Evolutionary conservation across 2,329 filamentous ascomycete genomes (phyloP), one percentile per base, ranked within the genome.

Genomic region (Nannizziopsis barbatae): DNA sequence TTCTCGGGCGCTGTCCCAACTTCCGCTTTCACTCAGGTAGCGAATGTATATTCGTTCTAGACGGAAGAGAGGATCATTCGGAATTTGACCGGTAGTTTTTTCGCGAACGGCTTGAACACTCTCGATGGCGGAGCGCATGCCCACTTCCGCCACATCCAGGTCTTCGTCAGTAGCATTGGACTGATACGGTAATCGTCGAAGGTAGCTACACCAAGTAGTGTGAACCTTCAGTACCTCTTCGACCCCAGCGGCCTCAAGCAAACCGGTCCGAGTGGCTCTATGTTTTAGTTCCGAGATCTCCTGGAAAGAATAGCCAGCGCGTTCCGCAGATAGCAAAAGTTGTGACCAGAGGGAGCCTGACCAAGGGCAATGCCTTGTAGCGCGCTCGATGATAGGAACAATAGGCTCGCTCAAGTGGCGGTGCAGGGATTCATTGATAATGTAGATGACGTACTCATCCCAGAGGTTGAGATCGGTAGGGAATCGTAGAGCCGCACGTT

Each of bases 21-120:
- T 83, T 20, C 81, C 81, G 55, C 86, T 87, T 62, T 95, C 86
- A 2, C 86, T 89, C 42, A 93, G 74, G 61, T 90, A 95, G 61
- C 93, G 88, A 57, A 95, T 90, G 55, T 92, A 83, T 49, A 95
- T 93, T 47, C 86, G 82, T 65, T 96, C 88, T 4, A 96, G 76
- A 9, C 89, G 83, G 63, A 88, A 96, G 41, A 83, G 78, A 0
- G 88, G 85, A 61, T 98, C 90, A n/a, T 87, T 87, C 54, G 83
- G 77, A 63, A 87, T 94, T 12, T 80, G 86, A 36, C 14, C 39
- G 17, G 85, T 77, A 51, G 77, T 71, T 65, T 84, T 83, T 55
- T 84, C 84, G 52, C 86, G 87, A 42, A 89, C 73, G 55, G 80
- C 78, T 48, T 84, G 78, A 22, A 95, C 85, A 55, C 88, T 86